Conservation (phyloP, 805 yeast genomes). For the Kluyveromyces lactis region DNA sequence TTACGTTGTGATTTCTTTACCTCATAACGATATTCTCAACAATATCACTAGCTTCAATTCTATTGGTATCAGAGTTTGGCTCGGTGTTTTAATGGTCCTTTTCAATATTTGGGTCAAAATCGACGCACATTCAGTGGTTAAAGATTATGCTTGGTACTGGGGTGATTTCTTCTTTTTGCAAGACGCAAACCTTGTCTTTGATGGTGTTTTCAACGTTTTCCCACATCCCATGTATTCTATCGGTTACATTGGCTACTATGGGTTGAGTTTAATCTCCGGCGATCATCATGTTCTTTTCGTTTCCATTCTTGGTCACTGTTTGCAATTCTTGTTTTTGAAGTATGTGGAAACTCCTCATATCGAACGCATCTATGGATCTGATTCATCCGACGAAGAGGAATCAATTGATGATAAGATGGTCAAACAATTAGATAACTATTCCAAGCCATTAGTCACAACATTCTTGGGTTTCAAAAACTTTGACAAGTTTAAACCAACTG, state of each 20-base stretch:
- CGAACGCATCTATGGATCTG: conserved; percentile 62
- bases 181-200: conserved; percentile 62
- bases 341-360: conserved; percentile 81
- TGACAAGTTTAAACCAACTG: conserved; percentile 55
- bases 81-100: conserved; percentile 54
- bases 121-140: conserved; percentile 81
- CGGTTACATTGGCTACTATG: conserved; percentile 83
- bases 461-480: conserved; percentile 44
- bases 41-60: conserved; percentile 28
- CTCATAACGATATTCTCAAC: conserved; percentile 19
- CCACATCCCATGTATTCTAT: conserved; percentile 93
- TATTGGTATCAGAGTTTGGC: conserved; percentile 38
- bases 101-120: conserved; percentile 80
- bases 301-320: conserved; percentile 66
- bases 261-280: conserved; percentile 68
- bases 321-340: conserved; percentile 67
- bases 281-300: conserved; percentile 62
- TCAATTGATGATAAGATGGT: conserved; percentile 30
- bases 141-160: conserved; percentile 94
- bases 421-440: conserved; percentile 35
- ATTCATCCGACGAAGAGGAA: conserved; percentile 28
- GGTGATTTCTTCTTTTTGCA: conserved; percentile 84
- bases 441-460: conserved; percentile 49
- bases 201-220: conserved; percentile 82
- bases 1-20: conserved; percentile 42